A percentile compares a stretch with the other conserved stretches of the same genome.
phyloP scores from a whole-genome alignment of 2,329 filamentous ascomycete genomes.

The Tetracladium maxilliforme region DNA sequence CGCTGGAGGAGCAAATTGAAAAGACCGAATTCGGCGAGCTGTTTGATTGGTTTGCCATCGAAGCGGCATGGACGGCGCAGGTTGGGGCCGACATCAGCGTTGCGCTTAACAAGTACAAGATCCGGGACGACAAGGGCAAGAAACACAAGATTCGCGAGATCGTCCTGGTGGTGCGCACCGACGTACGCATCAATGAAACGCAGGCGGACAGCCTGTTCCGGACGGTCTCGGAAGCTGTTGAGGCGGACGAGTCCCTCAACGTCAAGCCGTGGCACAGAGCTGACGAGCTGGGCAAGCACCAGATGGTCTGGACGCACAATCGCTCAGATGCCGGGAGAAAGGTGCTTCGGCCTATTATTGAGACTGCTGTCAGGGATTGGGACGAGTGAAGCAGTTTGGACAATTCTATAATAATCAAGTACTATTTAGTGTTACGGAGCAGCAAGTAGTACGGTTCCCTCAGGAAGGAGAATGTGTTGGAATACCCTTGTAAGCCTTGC shows the following conservation, averaged over 20 bases:
- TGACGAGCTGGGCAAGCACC: constrained; percentile 21
- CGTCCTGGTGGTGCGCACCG: constrained; percentile 25
- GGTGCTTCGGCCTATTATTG: constrained; percentile 26
- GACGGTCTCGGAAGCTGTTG: constrained; percentile 22
- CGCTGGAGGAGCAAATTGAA: constrained; percentile 25
- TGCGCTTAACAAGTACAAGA: constrained; percentile 28
- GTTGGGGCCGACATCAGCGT: constrained; percentile 26
- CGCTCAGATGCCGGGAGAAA: constrained; percentile 22
- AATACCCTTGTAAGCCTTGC: no score
- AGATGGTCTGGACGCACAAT: constrained; percentile 29
- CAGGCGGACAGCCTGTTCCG: constrained; percentile 26
- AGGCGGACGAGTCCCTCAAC: constrained; percentile 19
- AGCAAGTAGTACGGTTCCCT: no score
- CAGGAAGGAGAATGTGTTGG: no score
- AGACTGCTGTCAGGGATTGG: constrained; percentile 24
- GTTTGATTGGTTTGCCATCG: constrained; percentile 31
- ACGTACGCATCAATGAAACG: constrained; percentile 24
- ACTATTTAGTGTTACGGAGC: no score
- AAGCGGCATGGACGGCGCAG: constrained; percentile 30
- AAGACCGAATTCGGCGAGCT: constrained; percentile 29
- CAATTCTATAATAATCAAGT: no score
- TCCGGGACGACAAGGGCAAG: constrained; percentile 17
- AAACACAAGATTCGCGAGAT: constrained; percentile 30
- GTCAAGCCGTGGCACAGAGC: constrained; percentile 26
- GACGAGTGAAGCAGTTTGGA: no score